Conservation (phyloP, 1,284 basidiomycete species). For the Pyrrhoderma lamaoense region DNA sequence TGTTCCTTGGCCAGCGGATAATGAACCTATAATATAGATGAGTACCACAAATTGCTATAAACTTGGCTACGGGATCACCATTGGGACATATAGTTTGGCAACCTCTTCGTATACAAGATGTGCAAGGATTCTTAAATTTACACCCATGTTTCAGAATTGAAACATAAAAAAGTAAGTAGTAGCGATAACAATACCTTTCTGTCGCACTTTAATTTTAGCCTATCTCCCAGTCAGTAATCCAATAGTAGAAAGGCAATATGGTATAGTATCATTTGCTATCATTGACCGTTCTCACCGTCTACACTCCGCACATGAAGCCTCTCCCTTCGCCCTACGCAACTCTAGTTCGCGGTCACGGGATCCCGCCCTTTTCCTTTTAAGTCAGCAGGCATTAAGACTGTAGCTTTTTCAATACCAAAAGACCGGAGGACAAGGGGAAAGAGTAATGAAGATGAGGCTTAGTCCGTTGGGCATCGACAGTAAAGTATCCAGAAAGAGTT, state of each 20-base stretch:
- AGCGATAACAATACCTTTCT: slow-evolving; percentile 8
- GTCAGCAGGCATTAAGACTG: neutral
- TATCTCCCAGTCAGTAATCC: neutral
- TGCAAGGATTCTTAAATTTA: slow-evolving; percentile 17
- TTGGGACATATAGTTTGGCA: slow-evolving; percentile 16
- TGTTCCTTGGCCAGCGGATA: slow-evolving; percentile 8
- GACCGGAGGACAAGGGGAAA: too few relatives aligned
- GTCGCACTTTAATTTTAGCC: slow-evolving; percentile 17
- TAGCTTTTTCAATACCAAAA: too few relatives aligned
- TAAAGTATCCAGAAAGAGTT: too few relatives aligned
- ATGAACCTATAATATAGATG: slow-evolving; percentile 5
- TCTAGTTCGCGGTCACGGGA: slow-evolving; percentile 9
- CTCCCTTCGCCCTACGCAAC: slow-evolving; percentile 4
- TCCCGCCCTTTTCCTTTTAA: neutral
- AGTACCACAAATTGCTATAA: neutral
- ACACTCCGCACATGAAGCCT: slow-evolving; percentile 17
- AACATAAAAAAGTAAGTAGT: neutral
- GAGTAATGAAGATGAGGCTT: too few relatives aligned
- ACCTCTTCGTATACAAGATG: slow-evolving; percentile 14
- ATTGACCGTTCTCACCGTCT: slow-evolving; percentile 5
- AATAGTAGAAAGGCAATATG: neutral
- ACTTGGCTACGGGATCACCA: slow-evolving; percentile 1
- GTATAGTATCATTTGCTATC: too few relatives aligned
- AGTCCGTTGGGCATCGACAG: too few relatives aligned
- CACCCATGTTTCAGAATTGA: neutral